Conservation (phyloP, 805 yeast genomes). For the Nakazawaea wickerhamii region DNA sequence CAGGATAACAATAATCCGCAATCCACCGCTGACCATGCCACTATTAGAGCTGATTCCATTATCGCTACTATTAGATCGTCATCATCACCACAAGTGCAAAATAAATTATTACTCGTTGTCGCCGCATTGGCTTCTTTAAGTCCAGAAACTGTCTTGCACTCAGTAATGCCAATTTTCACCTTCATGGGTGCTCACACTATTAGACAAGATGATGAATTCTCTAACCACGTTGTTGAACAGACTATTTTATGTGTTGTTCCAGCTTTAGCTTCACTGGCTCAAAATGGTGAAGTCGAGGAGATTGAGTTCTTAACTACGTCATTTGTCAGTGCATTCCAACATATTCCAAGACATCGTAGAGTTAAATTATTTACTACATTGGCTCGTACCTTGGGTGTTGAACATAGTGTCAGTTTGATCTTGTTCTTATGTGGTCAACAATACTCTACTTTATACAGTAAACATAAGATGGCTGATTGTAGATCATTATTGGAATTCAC, state of each 20-base stretch:
- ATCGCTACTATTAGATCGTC: conserved; percentile 89
- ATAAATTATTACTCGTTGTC: conserved; percentile 75
- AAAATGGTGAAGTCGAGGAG: conserved; percentile 47
- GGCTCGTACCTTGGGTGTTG: conserved; percentile 67
- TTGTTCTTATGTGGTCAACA: conserved; percentile 79
- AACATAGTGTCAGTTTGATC: conserved; percentile 62
- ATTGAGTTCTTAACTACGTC: conserved; percentile 80
- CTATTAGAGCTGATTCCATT: conserved; percentile 82
- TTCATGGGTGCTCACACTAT: conserved; percentile 98
- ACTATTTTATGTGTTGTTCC: conserved; percentile 89
- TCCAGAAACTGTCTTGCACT: conserved; percentile 88
- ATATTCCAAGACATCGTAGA: conserved; percentile 94
- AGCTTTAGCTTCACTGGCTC: conserved; percentile 56
- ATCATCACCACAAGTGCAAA: conserved; percentile 91
- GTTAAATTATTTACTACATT: conserved; percentile 77
- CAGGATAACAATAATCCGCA: conserved; percentile 30
- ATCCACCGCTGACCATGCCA: conserved; percentile 54
- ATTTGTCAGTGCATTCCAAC: conserved; percentile 91
- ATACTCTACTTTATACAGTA: conserved; percentile 47
- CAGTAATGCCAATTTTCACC: conserved; percentile 99
- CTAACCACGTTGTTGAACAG: conserved; percentile 87
- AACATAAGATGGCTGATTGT: conserved; percentile 61
- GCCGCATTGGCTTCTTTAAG: conserved; percentile 83
- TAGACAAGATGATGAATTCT: conserved; percentile 94
- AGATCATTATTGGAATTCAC: conserved; percentile 67